Conservation (phyloP, 306 rosid genomes). For the Cicer yamashitae region DNA sequence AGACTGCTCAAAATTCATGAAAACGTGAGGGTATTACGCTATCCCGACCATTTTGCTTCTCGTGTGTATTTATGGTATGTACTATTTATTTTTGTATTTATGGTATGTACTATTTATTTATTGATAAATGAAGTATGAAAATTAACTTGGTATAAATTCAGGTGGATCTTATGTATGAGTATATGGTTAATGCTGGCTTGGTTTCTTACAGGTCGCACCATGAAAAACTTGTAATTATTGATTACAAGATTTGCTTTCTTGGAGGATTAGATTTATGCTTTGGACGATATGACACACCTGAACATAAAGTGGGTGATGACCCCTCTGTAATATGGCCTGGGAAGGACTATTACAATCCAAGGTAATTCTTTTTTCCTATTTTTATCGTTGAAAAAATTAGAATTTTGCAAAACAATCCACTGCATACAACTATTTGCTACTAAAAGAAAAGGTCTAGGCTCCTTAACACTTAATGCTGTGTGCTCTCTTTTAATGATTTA, state of each 20-base stretch:
- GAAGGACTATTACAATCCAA: constrained; percentile 97
- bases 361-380: constrained; percentile 55
- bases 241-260: constrained; percentile 88
- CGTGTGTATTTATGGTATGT: constrained; percentile 93
- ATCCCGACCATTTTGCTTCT: constrained; percentile 87
- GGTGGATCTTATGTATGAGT: constrained; percentile 27
- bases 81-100: constrained; percentile 58
- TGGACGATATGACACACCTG: constrained; percentile 95
- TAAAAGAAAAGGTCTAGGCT: constrained; percentile 15
- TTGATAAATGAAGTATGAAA: constrained; percentile 32
- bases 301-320: constrained; percentile 88
- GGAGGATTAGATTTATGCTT: constrained; percentile 99
- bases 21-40: constrained; percentile 91
- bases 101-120: constrained; percentile 65
- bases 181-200: constrained; percentile 48
- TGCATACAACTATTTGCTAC: constrained; percentile 1
- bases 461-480: constrained; percentile 10
- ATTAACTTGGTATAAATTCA: constrained; percentile 38
- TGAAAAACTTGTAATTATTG: constrained; percentile 96
- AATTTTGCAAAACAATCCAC: constrained; percentile 35
- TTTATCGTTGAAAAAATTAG: neutral
- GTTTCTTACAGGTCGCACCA: constrained; percentile 94
- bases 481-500: constrained; percentile 23
- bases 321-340: constrained; percentile 95
- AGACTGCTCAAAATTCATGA: constrained; percentile 88